Conservation (phyloP, 208 protist species). For the Polymyxa betae region DNA sequence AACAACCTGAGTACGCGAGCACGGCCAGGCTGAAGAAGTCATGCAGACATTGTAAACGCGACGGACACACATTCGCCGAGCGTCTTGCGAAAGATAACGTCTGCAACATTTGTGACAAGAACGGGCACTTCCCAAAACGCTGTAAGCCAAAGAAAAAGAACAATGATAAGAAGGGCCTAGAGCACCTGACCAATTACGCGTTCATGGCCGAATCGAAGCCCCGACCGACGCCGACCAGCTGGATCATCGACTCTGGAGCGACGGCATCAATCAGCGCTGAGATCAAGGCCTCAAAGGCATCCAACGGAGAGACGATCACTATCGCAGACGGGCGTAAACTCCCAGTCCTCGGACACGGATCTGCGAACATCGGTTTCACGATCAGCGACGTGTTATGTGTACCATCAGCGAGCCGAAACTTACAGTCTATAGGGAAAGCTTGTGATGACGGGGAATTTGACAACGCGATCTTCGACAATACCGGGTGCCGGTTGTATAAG, state of each 20-base stretch:
- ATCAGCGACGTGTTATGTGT: neutral
- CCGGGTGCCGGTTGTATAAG: neutral
- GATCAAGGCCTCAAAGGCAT: no score
- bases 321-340: neutral
- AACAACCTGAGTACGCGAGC: neutral
- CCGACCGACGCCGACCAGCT: no score
- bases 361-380: neutral
- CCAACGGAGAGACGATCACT: no score
- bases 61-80: neutral
- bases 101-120: neutral
- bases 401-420: neutral
- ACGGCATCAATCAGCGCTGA: no score
- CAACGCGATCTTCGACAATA: neutral
- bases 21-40: neutral
- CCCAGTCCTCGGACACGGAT: neutral
- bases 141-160: no score
- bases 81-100: neutral
- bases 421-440: neutral
- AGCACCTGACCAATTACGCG: no score
- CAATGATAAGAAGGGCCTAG: no score
- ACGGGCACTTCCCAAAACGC: no score
- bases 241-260: no score
- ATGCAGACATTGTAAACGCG: neutral
- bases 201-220: no score
- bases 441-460: neutral